Evolutionary conservation across 306 rosid species (phyloP), one percentile per base, ranked within the genome.

Genomic region (Casuarina cunninghamiana): DNA sequence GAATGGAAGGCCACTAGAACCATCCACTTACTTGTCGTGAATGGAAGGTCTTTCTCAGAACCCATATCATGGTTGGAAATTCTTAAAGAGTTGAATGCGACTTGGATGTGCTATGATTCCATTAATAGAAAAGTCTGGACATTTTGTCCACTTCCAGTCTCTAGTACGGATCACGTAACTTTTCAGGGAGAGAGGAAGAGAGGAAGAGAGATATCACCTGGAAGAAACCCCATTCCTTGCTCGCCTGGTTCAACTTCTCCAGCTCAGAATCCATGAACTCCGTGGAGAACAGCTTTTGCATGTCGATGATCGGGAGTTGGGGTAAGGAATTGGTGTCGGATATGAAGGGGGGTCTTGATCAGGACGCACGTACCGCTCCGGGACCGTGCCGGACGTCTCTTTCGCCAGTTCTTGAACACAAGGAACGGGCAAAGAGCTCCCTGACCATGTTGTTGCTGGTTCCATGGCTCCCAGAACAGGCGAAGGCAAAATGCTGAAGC

Each of bases 201-300:
- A 26, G 32, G 32, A 46, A 65, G 19, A 53, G 21, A 39, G 35
- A 44, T 6, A 44, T 3, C 32, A 86, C 90, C 88, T 89, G 89
- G 61, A 89, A 89, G 60, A 85, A 85, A 11, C 89, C 88, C 91
- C 89, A 85, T 4, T 88, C 69, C 51, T 77, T 80, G 83, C 90
- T 86, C 10, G 90, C 90, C 11, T 32, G 54, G 60, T 89, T 82
- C 17, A 86, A 42, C 69, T 78, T 84, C 10, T 80, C 49, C 69
- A 89, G 63, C 75, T 87, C 88, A 49, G 70, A 42, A 5, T 32
- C 68, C 62, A 54, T 46, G 7, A 26, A 13, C 57, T 84, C 82
- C 70, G 61, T 53, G 11, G 78, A 71, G 8, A 83, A 58, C 77
- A 89, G 58, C 65, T 76, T 84, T 26, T 26, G 67, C 35, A 87